Conservation (phyloP, 441 rosid species). For the Euphorbia celastroides region DNA sequence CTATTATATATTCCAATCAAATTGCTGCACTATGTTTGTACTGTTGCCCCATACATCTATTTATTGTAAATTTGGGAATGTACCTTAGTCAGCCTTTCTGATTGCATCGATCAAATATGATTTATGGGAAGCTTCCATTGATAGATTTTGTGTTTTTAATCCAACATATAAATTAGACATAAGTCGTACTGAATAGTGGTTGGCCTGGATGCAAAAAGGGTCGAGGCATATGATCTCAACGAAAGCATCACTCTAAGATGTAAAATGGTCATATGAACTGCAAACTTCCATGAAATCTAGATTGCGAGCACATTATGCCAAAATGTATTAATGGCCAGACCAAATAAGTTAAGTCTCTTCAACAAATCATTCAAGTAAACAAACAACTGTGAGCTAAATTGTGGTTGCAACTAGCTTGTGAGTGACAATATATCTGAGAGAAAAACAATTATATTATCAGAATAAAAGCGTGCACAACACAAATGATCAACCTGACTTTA, state of each 20-base stretch:
- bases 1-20: not conserved
- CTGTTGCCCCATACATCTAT: not conserved
- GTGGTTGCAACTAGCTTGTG: not conserved
- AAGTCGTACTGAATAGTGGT: not conserved
- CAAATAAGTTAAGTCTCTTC: not conserved
- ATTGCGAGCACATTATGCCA: not conserved
- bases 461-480: not conserved
- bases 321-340: not conserved
- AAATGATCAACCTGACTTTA: constrained; percentile 63
- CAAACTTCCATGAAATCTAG: not conserved
- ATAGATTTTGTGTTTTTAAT: not conserved
- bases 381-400: not conserved
- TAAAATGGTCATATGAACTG: not conserved
- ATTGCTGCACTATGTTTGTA: not conserved
- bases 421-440: not conserved
- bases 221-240: not conserved
- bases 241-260: not conserved
- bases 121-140: not conserved
- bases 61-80: not conserved
- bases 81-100: not conserved
- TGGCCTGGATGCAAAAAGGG: not conserved
- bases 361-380: not conserved
- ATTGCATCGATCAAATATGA: not conserved
- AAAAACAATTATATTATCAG: not conserved
- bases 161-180: not conserved